Evolutionary conservation across 306 rosid species (phyloP).

Genomic region (Mimosa pudica): DNA sequence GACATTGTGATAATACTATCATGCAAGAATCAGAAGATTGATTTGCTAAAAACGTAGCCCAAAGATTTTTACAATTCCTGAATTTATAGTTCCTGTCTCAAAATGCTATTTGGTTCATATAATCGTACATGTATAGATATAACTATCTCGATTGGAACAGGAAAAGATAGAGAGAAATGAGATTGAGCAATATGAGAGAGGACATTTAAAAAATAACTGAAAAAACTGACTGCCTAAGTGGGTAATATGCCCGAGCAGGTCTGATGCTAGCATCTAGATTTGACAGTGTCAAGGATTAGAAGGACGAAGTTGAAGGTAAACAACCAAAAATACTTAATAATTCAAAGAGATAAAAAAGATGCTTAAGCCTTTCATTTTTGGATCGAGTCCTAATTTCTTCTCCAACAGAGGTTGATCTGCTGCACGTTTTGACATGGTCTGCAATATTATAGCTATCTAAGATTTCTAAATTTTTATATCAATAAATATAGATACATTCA

Average conservation of each 20-base stretch:
- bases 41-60: not conserved
- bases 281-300: not conserved
- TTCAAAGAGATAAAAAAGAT: not conserved
- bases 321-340: not conserved
- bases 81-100: not conserved
- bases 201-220: not conserved
- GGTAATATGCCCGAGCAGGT: not conserved
- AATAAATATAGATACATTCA: too few relatives aligned
- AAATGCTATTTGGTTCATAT: not conserved
- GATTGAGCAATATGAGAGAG: not conserved
- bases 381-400: not conserved
- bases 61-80: not conserved
- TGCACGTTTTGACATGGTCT: not conserved
- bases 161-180: not conserved
- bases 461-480: too few relatives aligned
- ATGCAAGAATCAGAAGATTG: not conserved
- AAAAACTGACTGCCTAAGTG: not conserved
- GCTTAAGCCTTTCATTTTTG: not conserved
- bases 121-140: not conserved
- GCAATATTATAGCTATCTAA: not conserved
- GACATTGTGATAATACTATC: not conserved
- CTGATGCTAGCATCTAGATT: not conserved
- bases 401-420: not conserved
- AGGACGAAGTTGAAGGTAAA: not conserved
- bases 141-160: not conserved